Conservation (phyloP, 768 basidiomycete genomes). For the Kwoniella shandongensis region DNA sequence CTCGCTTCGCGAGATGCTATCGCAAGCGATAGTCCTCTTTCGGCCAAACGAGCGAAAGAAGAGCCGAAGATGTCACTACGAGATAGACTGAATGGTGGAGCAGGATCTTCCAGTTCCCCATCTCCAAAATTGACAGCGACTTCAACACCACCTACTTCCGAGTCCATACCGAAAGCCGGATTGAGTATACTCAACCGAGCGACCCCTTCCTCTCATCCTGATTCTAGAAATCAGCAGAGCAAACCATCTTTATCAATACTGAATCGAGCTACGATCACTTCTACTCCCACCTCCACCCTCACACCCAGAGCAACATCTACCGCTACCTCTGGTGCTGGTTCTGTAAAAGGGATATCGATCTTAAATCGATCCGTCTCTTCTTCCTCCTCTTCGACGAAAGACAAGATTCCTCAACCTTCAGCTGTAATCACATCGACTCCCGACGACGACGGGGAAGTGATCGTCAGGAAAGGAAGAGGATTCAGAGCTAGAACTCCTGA, state of each 20-base stretch:
- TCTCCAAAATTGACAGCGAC: neutral
- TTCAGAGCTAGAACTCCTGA: conserved; percentile 24
- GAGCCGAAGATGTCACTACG: conserved; percentile 2
- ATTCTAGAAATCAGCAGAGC: neutral
- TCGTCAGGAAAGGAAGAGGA: conserved; percentile 36
- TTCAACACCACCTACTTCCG: neutral
- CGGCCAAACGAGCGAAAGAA: conserved; percentile 7
- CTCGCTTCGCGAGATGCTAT: conserved; percentile 6
- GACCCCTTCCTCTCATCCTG: neutral
- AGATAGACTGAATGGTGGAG: conserved; percentile 13
- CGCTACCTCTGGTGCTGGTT: no score
- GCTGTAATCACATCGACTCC: no score
- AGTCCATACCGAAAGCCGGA: neutral
- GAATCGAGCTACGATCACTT: neutral
- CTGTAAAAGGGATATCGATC: neutral
- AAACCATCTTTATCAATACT: no score
- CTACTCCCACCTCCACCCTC: neutral
- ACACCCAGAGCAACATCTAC: no score
- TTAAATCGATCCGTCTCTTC: conserved; percentile 5
- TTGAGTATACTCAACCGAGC: conserved; percentile 12
- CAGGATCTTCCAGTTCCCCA: neutral
- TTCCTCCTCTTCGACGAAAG: neutral
- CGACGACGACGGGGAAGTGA: no score
- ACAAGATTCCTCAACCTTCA: no score
- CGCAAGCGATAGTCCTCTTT: neutral